Percentiles rank a stretch among this genome's conserved stretches.
Evolutionary conservation across 2,329 filamentous ascomycete genomes (phyloP).

Genomic region (Claviceps spartinae): DNA sequence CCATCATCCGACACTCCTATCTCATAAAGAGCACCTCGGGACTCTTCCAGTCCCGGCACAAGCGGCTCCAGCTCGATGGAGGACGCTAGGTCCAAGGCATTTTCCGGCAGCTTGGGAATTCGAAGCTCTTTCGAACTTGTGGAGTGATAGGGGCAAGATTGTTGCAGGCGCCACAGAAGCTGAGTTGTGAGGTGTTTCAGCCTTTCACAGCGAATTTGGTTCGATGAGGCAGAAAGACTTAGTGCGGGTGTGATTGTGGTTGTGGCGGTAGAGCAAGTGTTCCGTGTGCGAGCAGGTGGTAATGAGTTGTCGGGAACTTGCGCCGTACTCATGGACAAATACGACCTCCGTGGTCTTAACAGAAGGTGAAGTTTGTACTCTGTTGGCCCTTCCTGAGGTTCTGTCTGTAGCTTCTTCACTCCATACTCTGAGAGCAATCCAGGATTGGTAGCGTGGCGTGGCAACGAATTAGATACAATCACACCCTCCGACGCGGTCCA

Average conservation of each 20-base stretch:
- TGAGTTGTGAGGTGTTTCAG: slow-evolving; percentile 90
- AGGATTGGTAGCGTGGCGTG: slow-evolving; percentile 16
- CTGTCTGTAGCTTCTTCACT: slow-evolving; percentile 67
- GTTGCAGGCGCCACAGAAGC: slow-evolving; percentile 84
- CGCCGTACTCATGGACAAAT: slow-evolving; percentile 54
- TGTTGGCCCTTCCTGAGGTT: slow-evolving; percentile 86
- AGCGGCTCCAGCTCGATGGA: slow-evolving; percentile 40
- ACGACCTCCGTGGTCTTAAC: slow-evolving; percentile 62
- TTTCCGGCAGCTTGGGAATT: slow-evolving; percentile 61
- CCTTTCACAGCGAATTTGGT: slow-evolving; percentile 65
- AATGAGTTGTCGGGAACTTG: neutral
- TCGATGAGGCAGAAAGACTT: slow-evolving; percentile 31
- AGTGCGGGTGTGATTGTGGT: slow-evolving; percentile 11
- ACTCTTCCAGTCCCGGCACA: slow-evolving; percentile 77
- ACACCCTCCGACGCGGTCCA: slow-evolving; percentile 54
- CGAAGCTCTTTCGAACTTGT: slow-evolving; percentile 63
- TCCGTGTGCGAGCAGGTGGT: slow-evolving; percentile 3
- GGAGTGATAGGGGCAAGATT: slow-evolving; percentile 83
- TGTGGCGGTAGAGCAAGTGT: slow-evolving; percentile 6
- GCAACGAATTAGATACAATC: slow-evolving; percentile 18
- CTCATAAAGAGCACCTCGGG: slow-evolving; percentile 84
- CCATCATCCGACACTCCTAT: slow-evolving; percentile 95
- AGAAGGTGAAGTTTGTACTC: slow-evolving; percentile 95
- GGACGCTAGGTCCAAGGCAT: slow-evolving; percentile 31
- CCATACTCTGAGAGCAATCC: slow-evolving; percentile 45